These are phyloP conservation scores for Melocanna baccifera DNA, from an alignment of 176 grass and related monocot species.

Conservation along the genomic window DNA sequence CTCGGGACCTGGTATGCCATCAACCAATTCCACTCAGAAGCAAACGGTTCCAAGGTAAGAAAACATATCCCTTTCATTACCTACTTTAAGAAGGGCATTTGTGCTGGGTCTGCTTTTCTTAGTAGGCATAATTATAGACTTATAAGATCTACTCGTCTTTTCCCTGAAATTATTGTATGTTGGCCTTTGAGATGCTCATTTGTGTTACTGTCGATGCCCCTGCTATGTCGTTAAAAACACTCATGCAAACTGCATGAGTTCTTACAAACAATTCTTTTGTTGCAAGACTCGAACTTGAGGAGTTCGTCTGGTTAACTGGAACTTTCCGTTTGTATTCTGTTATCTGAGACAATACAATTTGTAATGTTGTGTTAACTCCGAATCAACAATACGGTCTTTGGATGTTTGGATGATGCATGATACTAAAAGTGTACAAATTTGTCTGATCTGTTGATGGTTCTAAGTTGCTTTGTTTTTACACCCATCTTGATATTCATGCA, in stretches of 20 bases:
- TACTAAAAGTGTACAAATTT: background rate
- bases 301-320: background rate
- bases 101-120: background rate
- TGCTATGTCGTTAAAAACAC: background rate
- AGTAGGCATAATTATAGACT: background rate
- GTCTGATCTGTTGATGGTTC: background rate
- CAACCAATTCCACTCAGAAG: slow-evolving; percentile 56
- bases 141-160: background rate
- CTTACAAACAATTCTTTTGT: background rate
- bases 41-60: slow-evolving; percentile 59
- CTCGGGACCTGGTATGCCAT: slow-evolving; percentile 43
- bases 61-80: background rate
- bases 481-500: slow-evolving; percentile 26
- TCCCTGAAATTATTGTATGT: slow-evolving; percentile 12
- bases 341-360: background rate
- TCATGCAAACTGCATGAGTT: background rate
- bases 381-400: background rate
- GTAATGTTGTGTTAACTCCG: background rate
- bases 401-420: background rate
- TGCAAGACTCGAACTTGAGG: background rate
- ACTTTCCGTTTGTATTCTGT: background rate
- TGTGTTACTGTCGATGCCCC: background rate
- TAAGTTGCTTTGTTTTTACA: background rate
- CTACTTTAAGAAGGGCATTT: background rate
- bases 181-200: background rate